Evolutionary conservation across 208 protist species (phyloP), one percentile per base, ranked within the genome.

Genomic region (Crithidia fasciculata): DNA sequence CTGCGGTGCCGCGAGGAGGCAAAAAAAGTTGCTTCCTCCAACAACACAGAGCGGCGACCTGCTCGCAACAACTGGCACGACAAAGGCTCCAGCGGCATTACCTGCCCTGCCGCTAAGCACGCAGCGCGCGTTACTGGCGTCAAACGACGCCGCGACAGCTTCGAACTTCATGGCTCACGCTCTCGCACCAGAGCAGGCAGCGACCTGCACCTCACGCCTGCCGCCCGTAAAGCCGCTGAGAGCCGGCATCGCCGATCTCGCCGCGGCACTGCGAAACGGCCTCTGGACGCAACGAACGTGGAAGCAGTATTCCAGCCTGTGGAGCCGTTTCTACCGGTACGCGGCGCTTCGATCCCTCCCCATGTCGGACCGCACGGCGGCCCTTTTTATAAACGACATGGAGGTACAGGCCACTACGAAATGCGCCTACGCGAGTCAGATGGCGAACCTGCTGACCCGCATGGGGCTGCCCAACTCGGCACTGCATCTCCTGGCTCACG

Each of bases 281-380:
- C 10, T 56, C 1, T 56, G 52, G 16, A 19, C 52, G 0, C 52
- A 56, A 3, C 52, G 52, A 0, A 56, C 52, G 52, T 56, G 52
- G 52, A 56, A 56, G 2, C 52, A 19, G 0, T 56, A 56, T 3
- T 56, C 52, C 52, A 56, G 52, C 16, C n/a, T 56, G 2, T 56
- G 16, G 52, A 56, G 10, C 52, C n/a, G 8, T 19, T 36, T 56
- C 16, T 56, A 56, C 52, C 52, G n/a, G 52, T 56, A 6, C 52
- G 52, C 52, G n/a, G 52, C n/a, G 8, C 52, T 56, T 12, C 8
- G 52, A 19, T 7, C 15, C 16, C 52, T 56, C 16, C 52, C 52
- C 52, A 56, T 56, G 52, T 56, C 52, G 52, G n/a, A 56, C 52
- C 8, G 52, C 6, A 56, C 52, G 12, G n/a, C 52, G n/a, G 52